phyloP scores from a whole-genome alignment of 2,329 filamentous ascomycete species.

The Neospermospora avenae region DNA sequence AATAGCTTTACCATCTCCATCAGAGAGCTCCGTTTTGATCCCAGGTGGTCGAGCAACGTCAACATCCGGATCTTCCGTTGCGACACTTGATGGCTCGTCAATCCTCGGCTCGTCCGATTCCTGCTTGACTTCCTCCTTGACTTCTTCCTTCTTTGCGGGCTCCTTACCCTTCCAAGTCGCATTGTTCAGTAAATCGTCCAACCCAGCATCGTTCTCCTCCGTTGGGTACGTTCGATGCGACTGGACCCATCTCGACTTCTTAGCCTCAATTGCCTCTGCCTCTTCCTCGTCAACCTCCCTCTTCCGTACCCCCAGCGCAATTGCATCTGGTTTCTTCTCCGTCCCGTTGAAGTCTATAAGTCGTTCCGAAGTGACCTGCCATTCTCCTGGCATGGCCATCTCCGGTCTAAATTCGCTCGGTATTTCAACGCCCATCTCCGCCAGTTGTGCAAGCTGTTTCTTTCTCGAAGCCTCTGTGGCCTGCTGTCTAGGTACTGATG shows the following conservation, averaged over 20 bases:
- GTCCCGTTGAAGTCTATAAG: slow-evolving; percentile 39
- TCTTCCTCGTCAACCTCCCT: slow-evolving; percentile 58
- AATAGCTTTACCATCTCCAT: slow-evolving; percentile 35
- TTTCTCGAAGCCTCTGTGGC: slow-evolving; percentile 65
- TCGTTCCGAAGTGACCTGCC: slow-evolving; percentile 59
- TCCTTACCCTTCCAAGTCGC: slow-evolving; percentile 30
- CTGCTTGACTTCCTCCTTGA: slow-evolving; percentile 22
- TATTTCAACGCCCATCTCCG: slow-evolving; percentile 79
- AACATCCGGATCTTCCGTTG: neutral
- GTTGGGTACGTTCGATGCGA: slow-evolving; percentile 36
- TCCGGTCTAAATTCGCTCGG: slow-evolving; percentile 75
- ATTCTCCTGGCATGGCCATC: slow-evolving; percentile 86
- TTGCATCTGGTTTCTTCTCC: slow-evolving; percentile 41
- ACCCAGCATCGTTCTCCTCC: slow-evolving; percentile 31
- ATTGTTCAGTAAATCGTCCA: slow-evolving; percentile 40
- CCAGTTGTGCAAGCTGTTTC: slow-evolving; percentile 81
- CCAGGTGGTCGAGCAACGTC: neutral
- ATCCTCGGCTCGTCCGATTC: slow-evolving; percentile 4
- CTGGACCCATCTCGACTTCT: slow-evolving; percentile 47
- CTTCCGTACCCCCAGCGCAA: slow-evolving; percentile 59
- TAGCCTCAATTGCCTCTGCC: slow-evolving; percentile 56
- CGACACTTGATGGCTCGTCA: neutral
- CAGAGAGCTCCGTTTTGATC: slow-evolving; percentile 28
- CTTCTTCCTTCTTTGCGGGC: slow-evolving; percentile 14
- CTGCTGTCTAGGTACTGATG: slow-evolving; percentile 34